phyloP scores from a whole-genome alignment of 441 rosid genomes.

The Populus tomentosa region DNA sequence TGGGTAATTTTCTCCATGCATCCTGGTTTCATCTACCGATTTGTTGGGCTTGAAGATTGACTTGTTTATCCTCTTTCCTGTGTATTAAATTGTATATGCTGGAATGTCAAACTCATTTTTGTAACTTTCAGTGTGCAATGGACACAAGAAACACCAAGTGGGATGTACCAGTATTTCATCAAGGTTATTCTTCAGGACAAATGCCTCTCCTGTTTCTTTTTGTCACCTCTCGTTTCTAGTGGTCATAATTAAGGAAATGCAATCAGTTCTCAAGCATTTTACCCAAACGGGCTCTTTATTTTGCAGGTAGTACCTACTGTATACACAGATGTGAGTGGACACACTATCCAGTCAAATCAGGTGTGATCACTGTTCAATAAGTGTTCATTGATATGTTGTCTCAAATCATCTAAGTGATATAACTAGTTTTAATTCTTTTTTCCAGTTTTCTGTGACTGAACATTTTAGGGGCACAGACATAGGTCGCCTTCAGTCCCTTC shows the following conservation, averaged over 20 bases:
- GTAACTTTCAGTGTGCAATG: constrained; percentile 60
- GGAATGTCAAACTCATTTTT: not conserved
- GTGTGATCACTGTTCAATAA: too few relatives aligned
- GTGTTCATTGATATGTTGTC: not conserved
- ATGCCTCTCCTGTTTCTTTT: constrained; percentile 6
- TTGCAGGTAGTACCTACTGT: constrained; percentile 91
- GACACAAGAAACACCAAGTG: constrained; percentile 77
- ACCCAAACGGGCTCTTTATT: not conserved
- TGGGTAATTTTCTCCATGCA: constrained; percentile 36
- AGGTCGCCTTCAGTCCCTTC: constrained; percentile 66
- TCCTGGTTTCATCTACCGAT: constrained; percentile 7
- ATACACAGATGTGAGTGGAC: constrained; percentile 33
- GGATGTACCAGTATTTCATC: constrained; percentile 96
- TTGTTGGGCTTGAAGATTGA: constrained; percentile 1
- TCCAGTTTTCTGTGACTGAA: constrained; percentile 93
- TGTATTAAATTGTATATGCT: not conserved
- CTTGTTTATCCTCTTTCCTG: not conserved
- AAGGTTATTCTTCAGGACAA: constrained; percentile 46
- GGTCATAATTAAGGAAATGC: constrained; percentile 1
- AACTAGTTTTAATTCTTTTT: constrained; percentile 9
- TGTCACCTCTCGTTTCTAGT: not conserved
- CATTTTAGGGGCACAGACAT: constrained; percentile 63
- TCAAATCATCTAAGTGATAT: constrained; percentile 4
- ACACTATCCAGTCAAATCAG: too few relatives aligned
- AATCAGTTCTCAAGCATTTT: not conserved